Evolutionary conservation across 345 rosid species (phyloP), one percentile per base, ranked within the genome.

Genomic region (Melastoma malabathricum): DNA sequence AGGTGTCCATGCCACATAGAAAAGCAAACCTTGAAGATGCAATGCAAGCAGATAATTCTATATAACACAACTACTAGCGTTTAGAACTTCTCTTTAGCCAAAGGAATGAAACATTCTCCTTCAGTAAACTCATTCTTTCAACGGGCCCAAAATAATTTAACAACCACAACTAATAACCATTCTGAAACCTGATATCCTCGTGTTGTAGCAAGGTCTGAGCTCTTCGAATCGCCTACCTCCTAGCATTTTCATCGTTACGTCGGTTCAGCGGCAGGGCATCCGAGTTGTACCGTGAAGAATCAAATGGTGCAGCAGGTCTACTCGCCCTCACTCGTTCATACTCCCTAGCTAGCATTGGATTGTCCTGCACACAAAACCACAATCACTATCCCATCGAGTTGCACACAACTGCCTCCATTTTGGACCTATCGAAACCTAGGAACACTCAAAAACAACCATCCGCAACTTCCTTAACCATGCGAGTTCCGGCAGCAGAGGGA

Each of bases 271-370:
- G 68, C 2, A 88, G 89, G 56, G 67, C 39, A 46, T 92, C 98
- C 58, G 75, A 62, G 61, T 80, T 81, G 69, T 87, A 87, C 18
- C 89, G 68, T 0, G 93, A 77, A 27, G 79, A 76, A 71, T 92
- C 98, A 38, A 84, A 74, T 43, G 77, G 66, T 29, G 67, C 73
- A 0, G 98, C 96, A 15, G 96, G 95, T 73, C 73, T 87, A 59
- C 98, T 96, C 3, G 93, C 92, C 61, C 94, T 69, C 64, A 92
- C 89, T 7, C 98, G 94, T 55, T 82, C 98, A 34, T 82, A 80
- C 71, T 92, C 98, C 71, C 77, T 87, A 18, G 83, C 93, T 34
- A 92, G 76, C 68, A 87, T 68, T 4, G 98, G 89, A 52, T 90
- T 76, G 59, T 75, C 72, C 96, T 90, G 83, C 49, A 70, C 66